Evolutionary conservation across 495 filamentous ascomycete species (phyloP).

Genomic region (Aspergillus saccharolyticus): DNA sequence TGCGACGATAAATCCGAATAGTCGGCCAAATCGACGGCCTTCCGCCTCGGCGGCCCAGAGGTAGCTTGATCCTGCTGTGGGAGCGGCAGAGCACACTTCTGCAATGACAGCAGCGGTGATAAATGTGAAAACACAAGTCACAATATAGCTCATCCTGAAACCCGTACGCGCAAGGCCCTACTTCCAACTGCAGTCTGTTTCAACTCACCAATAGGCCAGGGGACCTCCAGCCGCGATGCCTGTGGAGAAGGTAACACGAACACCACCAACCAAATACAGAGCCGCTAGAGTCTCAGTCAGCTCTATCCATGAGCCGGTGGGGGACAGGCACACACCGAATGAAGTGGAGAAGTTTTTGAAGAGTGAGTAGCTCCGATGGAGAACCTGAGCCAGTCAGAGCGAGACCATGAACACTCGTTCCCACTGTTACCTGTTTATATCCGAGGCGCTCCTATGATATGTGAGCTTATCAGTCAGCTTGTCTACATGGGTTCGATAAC

Average conservation of each 20-base stretch:
- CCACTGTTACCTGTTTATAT: not conserved
- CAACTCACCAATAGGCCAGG: not conserved
- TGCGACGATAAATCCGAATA: conserved; percentile 51
- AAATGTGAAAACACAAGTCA: conserved; percentile 51
- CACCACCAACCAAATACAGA: not conserved
- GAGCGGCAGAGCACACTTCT: conserved; percentile 53
- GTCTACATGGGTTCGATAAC: too few relatives aligned
- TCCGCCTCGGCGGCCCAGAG: conserved; percentile 54
- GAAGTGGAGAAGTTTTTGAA: conserved; percentile 1
- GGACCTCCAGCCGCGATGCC: not conserved
- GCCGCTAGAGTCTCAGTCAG: not conserved
- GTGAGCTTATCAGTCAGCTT: not conserved
- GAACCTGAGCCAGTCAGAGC: not conserved
- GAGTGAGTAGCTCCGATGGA: not conserved
- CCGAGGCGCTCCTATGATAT: not conserved
- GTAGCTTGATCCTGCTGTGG: conserved; percentile 53
- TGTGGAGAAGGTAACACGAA: not conserved
- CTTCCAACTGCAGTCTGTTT: not conserved
- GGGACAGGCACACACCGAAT: not conserved
- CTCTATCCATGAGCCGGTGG: too few relatives aligned
- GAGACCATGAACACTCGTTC: too few relatives aligned
- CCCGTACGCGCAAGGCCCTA: not conserved
- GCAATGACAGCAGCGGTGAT: conserved; percentile 55
- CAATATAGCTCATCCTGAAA: conserved; percentile 49
- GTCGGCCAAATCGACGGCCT: conserved; percentile 46